Evolutionary conservation across 495 filamentous ascomycete species (phyloP), one percentile per base, ranked within the genome.

Genomic region (Haplographium delicatum): DNA sequence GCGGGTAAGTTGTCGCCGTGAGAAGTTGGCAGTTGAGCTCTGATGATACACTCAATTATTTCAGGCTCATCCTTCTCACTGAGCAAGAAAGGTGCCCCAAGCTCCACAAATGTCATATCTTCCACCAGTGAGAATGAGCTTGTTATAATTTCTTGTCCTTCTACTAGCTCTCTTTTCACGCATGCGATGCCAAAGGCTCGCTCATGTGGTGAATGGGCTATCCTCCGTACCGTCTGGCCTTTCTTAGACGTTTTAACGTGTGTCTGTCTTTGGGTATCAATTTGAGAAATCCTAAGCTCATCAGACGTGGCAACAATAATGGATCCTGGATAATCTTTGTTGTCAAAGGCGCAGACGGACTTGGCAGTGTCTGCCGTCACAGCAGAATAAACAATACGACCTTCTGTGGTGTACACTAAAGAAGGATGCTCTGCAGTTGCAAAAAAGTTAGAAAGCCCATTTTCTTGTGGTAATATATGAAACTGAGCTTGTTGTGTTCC

Each of bases 401-500:
- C 88, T 60, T 97, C 89, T 5, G 83, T 82, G 15, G 83, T 85
- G 57, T 97, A 96, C 43, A 97, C 94, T 41, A 99, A 65, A 56
- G 86, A 95, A 13, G 93, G 88, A 59, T 96, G 87, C 54, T 97
- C 93, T 57, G 89, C 96, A 0, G 86, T 91, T 1, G 91, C 88
- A 58, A 99, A 95, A 0, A 99, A 85, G 63, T 87, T 95, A 62
- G 76, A 86, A 1, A 87, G 61, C 13, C 73, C 72, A 0, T 71
- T 71, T 10, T 68, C 71, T 40, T 76, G 65, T 2, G 89, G 89
- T 5, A 99, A 71, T 8, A 83, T 72, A 47, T 89, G 82, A 60
- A 99, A 86, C 7, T 72, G 81, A 1, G 91, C 82, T 55, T 93
- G 82, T 53, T 91, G 82, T 20, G 88, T 91, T 8, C 94, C 94